These are phyloP conservation scores for Pachyrhizus erosus DNA, from an alignment of 306 rosid species.

Conservation along the genomic window DNA sequence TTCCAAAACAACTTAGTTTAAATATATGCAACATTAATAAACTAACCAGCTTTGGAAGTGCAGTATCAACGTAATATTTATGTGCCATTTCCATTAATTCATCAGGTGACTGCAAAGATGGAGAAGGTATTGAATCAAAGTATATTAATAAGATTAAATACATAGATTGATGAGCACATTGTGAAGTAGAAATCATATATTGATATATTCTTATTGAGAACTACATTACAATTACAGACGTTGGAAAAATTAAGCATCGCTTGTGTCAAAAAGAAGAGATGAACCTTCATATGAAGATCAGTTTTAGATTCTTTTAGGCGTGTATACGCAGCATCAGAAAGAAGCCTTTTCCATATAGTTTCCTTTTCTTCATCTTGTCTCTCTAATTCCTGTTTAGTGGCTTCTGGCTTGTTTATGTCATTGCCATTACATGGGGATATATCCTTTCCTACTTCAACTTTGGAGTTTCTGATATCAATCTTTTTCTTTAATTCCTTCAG, in stretches of 20 bases:
- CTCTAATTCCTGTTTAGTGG: conserved; percentile 65
- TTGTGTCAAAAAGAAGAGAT: conserved; percentile 31
- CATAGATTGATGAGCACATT: not conserved
- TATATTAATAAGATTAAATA: conserved; percentile 18
- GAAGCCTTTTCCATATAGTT: conserved; percentile 76
- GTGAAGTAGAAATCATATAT: conserved; percentile 16
- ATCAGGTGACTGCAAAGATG: conserved; percentile 76
- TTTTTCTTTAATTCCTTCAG: conserved; percentile 92
- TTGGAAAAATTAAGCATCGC: not conserved
- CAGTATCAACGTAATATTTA: conserved; percentile 82
- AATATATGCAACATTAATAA: conserved; percentile 37
- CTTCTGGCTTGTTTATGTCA: conserved; percentile 59
- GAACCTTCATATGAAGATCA: conserved; percentile 87
- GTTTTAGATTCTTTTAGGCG: conserved; percentile 96
- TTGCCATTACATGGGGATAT: conserved; percentile 45
- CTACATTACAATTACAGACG: conserved; percentile 1
- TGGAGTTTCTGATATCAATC: conserved; percentile 63
- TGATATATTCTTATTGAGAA: not conserved
- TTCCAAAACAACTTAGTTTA: conserved; percentile 33
- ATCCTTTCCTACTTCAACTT: conserved; percentile 72
- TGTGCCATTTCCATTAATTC: conserved; percentile 97
- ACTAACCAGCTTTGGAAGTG: conserved; percentile 97
- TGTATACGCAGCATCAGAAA: conserved; percentile 80
- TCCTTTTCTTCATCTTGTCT: conserved; percentile 75
- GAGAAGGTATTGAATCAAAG: conserved; percentile 38